Conservation (phyloP, 106 monocot species). For the Platanthera guangdongensis region DNA sequence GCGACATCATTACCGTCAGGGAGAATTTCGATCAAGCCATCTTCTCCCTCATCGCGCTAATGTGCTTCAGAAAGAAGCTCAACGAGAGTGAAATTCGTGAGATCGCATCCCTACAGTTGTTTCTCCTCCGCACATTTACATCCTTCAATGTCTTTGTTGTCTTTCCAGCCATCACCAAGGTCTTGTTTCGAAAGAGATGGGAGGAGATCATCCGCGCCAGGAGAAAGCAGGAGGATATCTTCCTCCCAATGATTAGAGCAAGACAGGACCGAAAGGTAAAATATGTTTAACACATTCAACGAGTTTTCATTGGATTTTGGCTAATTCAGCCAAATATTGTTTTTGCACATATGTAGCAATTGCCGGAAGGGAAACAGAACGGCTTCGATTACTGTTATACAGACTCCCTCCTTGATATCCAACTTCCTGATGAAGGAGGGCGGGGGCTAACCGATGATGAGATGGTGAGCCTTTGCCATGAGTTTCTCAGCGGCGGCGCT, state of each 20-base stretch:
- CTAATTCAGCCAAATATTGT: neutral
- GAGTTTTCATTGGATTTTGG: neutral
- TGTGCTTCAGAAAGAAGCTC: conserved; percentile 37
- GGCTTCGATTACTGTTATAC: conserved; percentile 7
- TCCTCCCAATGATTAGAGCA: conserved; percentile 19
- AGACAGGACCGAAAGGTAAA: neutral
- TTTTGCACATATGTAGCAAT: neutral
- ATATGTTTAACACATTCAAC: neutral
- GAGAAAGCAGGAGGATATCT: conserved; percentile 13
- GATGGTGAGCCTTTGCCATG: conserved; percentile 25
- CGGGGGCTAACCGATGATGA: conserved; percentile 24
- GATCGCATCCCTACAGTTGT: conserved; percentile 9
- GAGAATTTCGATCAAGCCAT: conserved; percentile 22
- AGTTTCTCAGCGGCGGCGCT: conserved; percentile 25
- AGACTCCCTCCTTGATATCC: conserved; percentile 16
- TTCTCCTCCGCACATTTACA: conserved; percentile 1
- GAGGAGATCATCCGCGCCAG: neutral
- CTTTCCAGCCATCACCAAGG: conserved; percentile 16
- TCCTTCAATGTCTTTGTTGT: conserved; percentile 13
- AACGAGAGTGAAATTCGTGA: conserved; percentile 7
- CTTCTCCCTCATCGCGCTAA: conserved; percentile 21
- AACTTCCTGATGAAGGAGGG: conserved; percentile 19
- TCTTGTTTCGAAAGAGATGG: conserved; percentile 13
- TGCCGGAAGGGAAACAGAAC: neutral
- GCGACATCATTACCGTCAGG: conserved; percentile 1